Evolutionary conservation across 176 grass and related monocot genomes (phyloP).

Genomic region (Tillandsia fasciculata): DNA sequence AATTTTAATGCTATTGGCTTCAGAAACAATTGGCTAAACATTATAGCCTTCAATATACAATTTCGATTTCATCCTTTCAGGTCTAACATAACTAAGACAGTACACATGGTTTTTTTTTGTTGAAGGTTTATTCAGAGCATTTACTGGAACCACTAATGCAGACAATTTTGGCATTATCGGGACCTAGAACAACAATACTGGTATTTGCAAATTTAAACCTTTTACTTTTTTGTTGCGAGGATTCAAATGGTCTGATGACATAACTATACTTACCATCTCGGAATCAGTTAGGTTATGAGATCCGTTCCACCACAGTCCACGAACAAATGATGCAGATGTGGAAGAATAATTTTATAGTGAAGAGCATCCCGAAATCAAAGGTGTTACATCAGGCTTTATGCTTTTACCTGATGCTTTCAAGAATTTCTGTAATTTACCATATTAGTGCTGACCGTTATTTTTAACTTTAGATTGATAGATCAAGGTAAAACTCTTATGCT

Average conservation of each 20-base stretch:
- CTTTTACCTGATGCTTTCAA: neutral
- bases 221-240: constrained; percentile 3
- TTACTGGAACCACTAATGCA: constrained; percentile 61
- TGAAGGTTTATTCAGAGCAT: constrained; percentile 87
- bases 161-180: constrained; percentile 81
- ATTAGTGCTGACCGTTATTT: neutral
- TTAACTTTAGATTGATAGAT: no score
- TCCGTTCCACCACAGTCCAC: constrained; percentile 70
- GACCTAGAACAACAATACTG: constrained; percentile 69
- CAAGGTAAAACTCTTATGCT: no score
- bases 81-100: neutral
- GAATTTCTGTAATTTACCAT: neutral
- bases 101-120: neutral
- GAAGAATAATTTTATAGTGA: constrained; percentile 72
- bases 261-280: constrained; percentile 14
- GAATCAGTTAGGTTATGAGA: constrained; percentile 75
- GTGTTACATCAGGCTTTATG: constrained; percentile 10
- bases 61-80: neutral
- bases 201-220: constrained; percentile 18
- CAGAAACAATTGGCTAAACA: neutral
- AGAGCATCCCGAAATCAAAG: constrained; percentile 67
- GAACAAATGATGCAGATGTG: constrained; percentile 89
- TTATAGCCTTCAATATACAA: neutral
- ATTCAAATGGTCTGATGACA: constrained; percentile 2
- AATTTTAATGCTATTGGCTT: neutral